Base-by-base conservation (phyloP, 768 basidiomycete genomes). In the Kockovaella imperatae region DNA sequence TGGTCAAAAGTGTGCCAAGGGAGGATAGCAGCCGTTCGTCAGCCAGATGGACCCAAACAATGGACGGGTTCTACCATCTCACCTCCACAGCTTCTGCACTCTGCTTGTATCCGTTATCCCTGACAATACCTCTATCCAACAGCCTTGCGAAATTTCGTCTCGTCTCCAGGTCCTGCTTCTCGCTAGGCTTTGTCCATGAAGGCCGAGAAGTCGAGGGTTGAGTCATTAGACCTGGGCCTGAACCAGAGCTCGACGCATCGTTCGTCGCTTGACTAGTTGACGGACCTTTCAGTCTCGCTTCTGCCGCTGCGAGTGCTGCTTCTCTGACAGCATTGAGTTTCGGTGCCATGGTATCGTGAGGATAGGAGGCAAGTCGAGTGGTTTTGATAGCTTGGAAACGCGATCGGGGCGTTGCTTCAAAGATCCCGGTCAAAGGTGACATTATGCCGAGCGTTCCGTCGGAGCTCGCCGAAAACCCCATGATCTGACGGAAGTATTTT, bases 81-180 rank as follows among this genome's bases (percentile, higher is more conserved):
- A 68, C 66, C 53, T 68, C 66, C 8, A 64, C 60, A 51, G 57
- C 53, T 17, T 46, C 54, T 7, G 53, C 53, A 20, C 52, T 50
- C 42, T 54, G 35, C 25, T 48, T 49, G 39, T 68, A 68, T 20
- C 53, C 53, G 45, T 68, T 68, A 49, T 64, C 66, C 40, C 66
- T 54, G 0, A 68, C 54, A 4, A 68, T 55, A 1, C 62, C 66
- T 31, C 62, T 57, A 56, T 64, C 60, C 31, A 68, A 47, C 49
- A 64, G 39, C 47, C 55, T 50, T 5, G 46, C 47, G 42, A 66
- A 66, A n/a, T 58, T 51, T 24, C 47, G 39, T 36, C 50, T 50
- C 18, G 31, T 42, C 17, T 61, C 57, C 24, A 43, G 29, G 39
- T 67, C 65, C 21, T 59, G 57, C 48, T 64, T 60, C 32, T 64